Percentiles rank a stretch among this genome's conserved stretches.
Evolutionary conservation across 768 basidiomycete genomes (phyloP).

Genomic region (Dioszegia crocea): DNA sequence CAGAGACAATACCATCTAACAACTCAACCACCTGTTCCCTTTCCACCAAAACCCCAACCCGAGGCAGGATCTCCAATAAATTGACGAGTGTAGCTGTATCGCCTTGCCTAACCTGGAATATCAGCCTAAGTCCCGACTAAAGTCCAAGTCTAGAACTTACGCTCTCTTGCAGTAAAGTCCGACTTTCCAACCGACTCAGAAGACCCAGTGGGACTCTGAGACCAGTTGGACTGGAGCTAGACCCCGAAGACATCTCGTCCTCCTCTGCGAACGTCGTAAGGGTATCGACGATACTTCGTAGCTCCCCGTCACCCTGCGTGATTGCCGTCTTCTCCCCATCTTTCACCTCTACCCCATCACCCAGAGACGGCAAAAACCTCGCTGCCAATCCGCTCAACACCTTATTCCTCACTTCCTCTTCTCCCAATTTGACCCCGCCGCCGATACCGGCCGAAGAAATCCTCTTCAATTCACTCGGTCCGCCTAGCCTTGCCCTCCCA

Average conservation of each 20-base stretch:
- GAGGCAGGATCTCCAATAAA: slow-evolving; percentile 52
- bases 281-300: background rate
- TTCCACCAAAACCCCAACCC: slow-evolving; percentile 47
- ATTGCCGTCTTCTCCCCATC: background rate
- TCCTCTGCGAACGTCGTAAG: background rate
- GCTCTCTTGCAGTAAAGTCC: slow-evolving; percentile 57
- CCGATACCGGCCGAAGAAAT: background rate
- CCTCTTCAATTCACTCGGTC: background rate
- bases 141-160: slow-evolving; percentile 49
- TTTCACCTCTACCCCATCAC: background rate
- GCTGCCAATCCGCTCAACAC: background rate
- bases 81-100: background rate
- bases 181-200: slow-evolving; percentile 58
- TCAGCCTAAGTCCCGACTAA: background rate
- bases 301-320: too few relatives aligned
- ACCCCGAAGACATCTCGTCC: background rate
- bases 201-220: slow-evolving; percentile 53
- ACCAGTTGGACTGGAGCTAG: background rate
- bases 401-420: background rate
- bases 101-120: background rate
- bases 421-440: background rate
- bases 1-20: slow-evolving; percentile 51
- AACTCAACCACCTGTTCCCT: slow-evolving; percentile 55
- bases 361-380: background rate
- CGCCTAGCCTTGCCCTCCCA: background rate